These are phyloP conservation scores for Dothideomycetes sp. DNA, from an alignment of 2,329 filamentous ascomycete species.

Conservation along the genomic window DNA sequence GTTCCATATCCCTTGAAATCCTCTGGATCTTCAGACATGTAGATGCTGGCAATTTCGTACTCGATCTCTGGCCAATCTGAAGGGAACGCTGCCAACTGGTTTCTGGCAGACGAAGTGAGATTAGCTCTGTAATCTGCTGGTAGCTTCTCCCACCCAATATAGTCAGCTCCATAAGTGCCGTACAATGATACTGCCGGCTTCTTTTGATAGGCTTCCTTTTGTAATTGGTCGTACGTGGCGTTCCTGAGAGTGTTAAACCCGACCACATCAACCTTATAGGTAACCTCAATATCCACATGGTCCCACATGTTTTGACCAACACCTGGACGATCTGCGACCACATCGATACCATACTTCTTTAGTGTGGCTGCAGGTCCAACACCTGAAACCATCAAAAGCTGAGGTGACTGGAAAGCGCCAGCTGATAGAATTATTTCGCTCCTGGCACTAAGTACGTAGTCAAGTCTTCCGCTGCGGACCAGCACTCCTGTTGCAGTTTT, in stretches of 20 bases:
- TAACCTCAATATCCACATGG: constrained; percentile 13
- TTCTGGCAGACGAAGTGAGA: neutral
- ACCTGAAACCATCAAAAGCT: constrained; percentile 21
- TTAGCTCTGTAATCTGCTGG: neutral
- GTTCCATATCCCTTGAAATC: constrained; percentile 23
- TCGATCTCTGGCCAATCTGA: neutral
- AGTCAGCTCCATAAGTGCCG: neutral
- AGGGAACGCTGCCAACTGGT: neutral
- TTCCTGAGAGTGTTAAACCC: neutral
- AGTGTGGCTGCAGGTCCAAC: constrained; percentile 22
- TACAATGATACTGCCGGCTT: neutral
- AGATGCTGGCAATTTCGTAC: constrained; percentile 8
- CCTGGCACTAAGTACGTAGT: neutral
- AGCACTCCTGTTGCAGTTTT: constrained; percentile 2
- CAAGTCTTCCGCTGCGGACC: neutral
- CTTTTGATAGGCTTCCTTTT: neutral
- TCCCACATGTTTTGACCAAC: constrained; percentile 16
- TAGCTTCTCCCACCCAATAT: neutral
- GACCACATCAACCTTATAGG: neutral
- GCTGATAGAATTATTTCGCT: constrained; percentile 11
- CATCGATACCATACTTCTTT: constrained; percentile 18
- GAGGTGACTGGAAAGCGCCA: constrained; percentile 20
- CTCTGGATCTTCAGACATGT: constrained; percentile 14
- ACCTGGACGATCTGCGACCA: constrained; percentile 15
- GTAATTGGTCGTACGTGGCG: neutral